Conservation (phyloP, 1,139 yeast genomes). For the Yamadazyma atlantica region DNA sequence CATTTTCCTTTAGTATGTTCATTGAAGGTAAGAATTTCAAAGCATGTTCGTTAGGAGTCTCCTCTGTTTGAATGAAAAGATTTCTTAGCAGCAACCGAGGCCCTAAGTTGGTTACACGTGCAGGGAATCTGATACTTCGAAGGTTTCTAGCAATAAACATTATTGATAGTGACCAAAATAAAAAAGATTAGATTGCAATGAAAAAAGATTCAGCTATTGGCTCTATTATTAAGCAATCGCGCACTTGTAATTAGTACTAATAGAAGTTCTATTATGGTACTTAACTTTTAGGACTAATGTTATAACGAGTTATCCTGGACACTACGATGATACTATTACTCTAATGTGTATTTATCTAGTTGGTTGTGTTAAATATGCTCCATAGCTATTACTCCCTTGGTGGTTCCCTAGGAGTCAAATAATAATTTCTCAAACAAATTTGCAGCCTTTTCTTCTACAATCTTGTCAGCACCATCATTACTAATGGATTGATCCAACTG, state of each 20-base stretch:
- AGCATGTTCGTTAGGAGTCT: slow-evolving; percentile 51
- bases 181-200: no score
- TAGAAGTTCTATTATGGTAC: no score
- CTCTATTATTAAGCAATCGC: background rate
- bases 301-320: background rate
- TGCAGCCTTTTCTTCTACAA: slow-evolving; percentile 54
- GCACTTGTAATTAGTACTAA: no score
- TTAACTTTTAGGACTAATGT: no score
- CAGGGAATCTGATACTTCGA: slow-evolving; percentile 2
- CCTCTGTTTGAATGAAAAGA: slow-evolving; percentile 40
- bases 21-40: slow-evolving; percentile 47
- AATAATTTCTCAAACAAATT: slow-evolving; percentile 53
- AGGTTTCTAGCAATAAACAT: slow-evolving; percentile 13
- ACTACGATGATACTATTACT: no score
- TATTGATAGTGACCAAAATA: background rate
- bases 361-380: no score
- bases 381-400: no score
- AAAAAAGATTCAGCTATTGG: background rate
- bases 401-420: slow-evolving; percentile 24
- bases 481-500: slow-evolving; percentile 78
- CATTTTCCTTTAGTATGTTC: slow-evolving; percentile 41
- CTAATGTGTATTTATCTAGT: no score
- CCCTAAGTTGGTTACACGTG: background rate
- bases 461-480: slow-evolving; percentile 39
- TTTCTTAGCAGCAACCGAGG: slow-evolving; percentile 15